phyloP scores from a whole-genome alignment of 148 eudicot genomes.

The Rheum nobile region DNA sequence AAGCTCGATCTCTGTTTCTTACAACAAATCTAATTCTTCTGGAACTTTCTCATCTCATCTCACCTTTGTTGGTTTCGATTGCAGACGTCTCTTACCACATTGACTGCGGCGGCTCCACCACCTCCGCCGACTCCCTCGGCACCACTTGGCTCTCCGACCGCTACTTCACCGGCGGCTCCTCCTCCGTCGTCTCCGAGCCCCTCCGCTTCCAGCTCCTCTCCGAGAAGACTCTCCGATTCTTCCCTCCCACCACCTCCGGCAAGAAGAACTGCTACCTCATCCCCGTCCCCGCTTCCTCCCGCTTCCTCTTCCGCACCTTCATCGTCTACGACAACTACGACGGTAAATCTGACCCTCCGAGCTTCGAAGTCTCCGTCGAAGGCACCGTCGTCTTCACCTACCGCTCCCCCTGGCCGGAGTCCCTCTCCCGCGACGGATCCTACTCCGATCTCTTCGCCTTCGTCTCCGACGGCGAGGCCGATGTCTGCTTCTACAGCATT shows the following conservation, averaged over 20 bases:
- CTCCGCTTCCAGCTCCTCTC: conserved; percentile 48
- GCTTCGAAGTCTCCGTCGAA: conserved; percentile 65
- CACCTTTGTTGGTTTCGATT: neutral
- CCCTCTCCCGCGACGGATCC: conserved; percentile 38
- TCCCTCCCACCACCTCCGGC: conserved; percentile 59
- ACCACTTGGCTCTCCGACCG: conserved; percentile 81
- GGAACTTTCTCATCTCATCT: neutral
- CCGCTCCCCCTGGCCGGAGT: conserved; percentile 71
- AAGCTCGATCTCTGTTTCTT: conserved; percentile 10
- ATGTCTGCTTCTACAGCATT: conserved; percentile 72
- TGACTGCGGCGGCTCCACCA: conserved; percentile 59
- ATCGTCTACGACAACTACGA: conserved; percentile 82
- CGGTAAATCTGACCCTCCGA: conserved; percentile 57
- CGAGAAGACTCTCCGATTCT: conserved; percentile 78
- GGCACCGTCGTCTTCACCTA: conserved; percentile 70
- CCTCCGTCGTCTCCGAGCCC: conserved; percentile 73
- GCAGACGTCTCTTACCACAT: conserved; percentile 63
- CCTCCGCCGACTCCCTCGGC: conserved; percentile 39
- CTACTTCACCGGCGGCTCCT: conserved; percentile 57
- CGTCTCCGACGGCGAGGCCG: conserved; percentile 32
- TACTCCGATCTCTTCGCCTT: conserved; percentile 76
- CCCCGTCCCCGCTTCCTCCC: conserved; percentile 29
- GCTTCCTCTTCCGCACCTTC: conserved; percentile 61
- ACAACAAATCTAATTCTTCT: neutral
- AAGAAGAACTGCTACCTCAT: conserved; percentile 75